Base-by-base conservation (phyloP, 805 yeast genomes). In the Kregervanrija pseudodelftensis region DNA sequence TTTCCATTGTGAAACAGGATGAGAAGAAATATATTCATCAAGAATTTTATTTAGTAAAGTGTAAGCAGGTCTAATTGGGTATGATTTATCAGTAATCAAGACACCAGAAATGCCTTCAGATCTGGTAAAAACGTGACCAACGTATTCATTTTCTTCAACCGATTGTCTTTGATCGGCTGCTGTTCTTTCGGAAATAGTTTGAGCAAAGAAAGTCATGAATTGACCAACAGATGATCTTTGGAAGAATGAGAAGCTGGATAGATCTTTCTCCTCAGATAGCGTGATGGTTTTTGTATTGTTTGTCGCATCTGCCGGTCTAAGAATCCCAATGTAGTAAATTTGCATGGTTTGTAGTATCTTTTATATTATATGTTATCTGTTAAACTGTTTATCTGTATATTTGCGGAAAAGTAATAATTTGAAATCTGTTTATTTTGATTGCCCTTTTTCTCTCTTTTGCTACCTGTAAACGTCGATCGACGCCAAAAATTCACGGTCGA, bases 31-130 rank as follows among this genome's bases (percentile, higher is more conserved):
- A 66, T 87, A 93, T 65, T 91, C 98, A 57, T 93, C 99, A 54
- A 88, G 72, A 16, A 91, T 70, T 68, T 88, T 91, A 74, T 91
- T 91, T 58, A 93, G 75, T 48, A 93, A 71, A 2, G 97, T 86
- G 67, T 88, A 91, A 1, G 97, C 98, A 11, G 96, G 98, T 62
- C 99, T 77, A 31, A 88, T 91, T 2, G 98, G 99, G 66, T 93
- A 93, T 55, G 91, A 97, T 64, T 86, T 85, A 64, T 93, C 99
- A 38, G 96, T 79, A 63, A 93, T 85, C 49, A 93, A 68, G 32
- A 93, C 95, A 50, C 95, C 96, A 16, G 95, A 85, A 33, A 91
- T 60, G 3, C 97, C 98, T 64, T 93, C 98, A 17, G 84, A 66
- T 54, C 98, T 77, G 30, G 90, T 81, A 65, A 84, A 93, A 0